phyloP scores from a whole-genome alignment of 768 basidiomycete genomes.

The Lyophyllum shimeji region DNA sequence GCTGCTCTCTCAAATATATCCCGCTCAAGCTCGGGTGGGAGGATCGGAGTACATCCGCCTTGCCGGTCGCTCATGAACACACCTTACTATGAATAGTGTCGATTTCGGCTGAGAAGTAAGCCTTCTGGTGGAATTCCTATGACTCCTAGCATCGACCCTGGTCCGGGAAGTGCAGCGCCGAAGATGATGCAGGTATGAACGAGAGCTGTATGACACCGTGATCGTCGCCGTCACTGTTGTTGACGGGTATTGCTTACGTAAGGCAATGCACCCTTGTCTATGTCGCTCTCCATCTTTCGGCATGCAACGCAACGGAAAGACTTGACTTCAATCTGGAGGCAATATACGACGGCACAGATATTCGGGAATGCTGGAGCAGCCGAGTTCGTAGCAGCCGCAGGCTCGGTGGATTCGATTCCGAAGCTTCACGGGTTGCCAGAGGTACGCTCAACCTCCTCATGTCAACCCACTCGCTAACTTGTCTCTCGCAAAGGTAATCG shows the following conservation, averaged over 20 bases:
- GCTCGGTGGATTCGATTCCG: constrained; percentile 36
- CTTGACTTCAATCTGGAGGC: not conserved
- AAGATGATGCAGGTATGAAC: not conserved
- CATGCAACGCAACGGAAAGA: constrained; percentile 5
- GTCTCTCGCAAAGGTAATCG: constrained; percentile 34
- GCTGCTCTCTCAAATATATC: constrained; percentile 25
- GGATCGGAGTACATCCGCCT: constrained; percentile 6
- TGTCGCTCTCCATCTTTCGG: constrained; percentile 7
- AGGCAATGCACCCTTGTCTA: not conserved
- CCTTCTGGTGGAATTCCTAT: not conserved
- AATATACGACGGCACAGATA: constrained; percentile 17
- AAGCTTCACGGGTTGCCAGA: constrained; percentile 42
- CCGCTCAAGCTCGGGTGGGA: constrained; percentile 25
- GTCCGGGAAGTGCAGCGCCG: not conserved
- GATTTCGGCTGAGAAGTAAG: not conserved
- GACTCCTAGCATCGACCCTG: not conserved
- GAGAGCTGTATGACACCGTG: not conserved
- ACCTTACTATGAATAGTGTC: not conserved
- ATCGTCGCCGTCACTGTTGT: not conserved
- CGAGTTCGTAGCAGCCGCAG: constrained; percentile 40
- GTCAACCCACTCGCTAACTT: not conserved
- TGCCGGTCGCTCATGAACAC: not conserved
- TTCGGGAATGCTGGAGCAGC: constrained; percentile 32
- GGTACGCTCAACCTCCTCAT: constrained; percentile 21
- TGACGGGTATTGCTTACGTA: constrained; percentile 7